Evolutionary conservation across 2,329 filamentous ascomycete genomes (phyloP).

Genomic region (Metarhizium album): DNA sequence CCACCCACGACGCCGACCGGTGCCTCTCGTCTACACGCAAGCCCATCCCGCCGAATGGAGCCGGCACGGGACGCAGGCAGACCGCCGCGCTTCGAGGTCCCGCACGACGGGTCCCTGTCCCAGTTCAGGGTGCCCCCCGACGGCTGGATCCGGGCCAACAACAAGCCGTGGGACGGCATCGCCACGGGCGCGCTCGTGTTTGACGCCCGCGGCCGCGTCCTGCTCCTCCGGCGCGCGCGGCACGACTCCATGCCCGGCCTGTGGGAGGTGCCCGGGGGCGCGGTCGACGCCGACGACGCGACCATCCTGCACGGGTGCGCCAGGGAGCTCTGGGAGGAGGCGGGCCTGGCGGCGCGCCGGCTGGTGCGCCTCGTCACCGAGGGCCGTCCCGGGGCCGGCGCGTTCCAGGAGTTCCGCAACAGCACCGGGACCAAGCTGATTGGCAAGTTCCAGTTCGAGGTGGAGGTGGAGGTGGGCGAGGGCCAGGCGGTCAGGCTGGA

Average conservation of each 20-base stretch:
- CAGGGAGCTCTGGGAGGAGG: conserved; percentile 33
- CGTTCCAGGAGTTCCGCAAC: conserved; percentile 1
- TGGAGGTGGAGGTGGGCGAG: conserved; percentile 10
- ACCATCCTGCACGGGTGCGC: conserved; percentile 26
- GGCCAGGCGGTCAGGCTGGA: conserved; percentile 15
- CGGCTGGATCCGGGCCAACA: neutral
- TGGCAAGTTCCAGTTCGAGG: conserved; percentile 8
- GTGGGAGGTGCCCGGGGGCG: conserved; percentile 35
- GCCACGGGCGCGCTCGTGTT: conserved; percentile 19
- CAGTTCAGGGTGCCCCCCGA: conserved; percentile 1
- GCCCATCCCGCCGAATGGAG: too few species aligned
- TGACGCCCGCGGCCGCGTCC: conserved; percentile 15
- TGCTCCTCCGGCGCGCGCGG: conserved; percentile 29
- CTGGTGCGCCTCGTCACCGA: conserved; percentile 10
- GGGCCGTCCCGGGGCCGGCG: neutral
- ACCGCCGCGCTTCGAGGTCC: neutral
- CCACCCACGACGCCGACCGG: too few species aligned
- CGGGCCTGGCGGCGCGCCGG: conserved; percentile 19
- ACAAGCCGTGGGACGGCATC: conserved; percentile 11
- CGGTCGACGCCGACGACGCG: conserved; percentile 24
- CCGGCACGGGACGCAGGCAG: neutral
- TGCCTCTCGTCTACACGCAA: too few species aligned
- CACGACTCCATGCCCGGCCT: conserved; percentile 25
- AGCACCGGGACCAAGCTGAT: neutral
- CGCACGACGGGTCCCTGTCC: conserved; percentile 3